phyloP scores from a whole-genome alignment of 1,284 basidiomycete genomes.

The Pyrrhoderma noxium region DNA sequence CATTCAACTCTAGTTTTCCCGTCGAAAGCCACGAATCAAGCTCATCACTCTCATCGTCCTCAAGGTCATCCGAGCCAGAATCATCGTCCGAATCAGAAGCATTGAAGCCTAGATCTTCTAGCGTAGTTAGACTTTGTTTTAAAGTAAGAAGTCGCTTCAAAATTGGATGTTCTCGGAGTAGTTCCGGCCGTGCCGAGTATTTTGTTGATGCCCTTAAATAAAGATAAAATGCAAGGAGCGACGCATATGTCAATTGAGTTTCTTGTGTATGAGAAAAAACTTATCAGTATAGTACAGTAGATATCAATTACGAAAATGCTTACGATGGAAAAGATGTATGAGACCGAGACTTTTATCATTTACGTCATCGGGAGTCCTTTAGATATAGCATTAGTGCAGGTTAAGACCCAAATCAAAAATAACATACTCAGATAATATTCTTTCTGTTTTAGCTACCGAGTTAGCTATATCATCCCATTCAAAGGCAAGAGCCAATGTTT shows the following conservation, averaged over 20 bases:
- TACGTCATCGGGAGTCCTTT: slow-evolving; percentile 41
- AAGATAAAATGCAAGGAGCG: slow-evolving; percentile 89
- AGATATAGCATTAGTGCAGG: not conserved
- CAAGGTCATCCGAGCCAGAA: slow-evolving; percentile 27
- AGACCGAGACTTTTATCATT: slow-evolving; percentile 54
- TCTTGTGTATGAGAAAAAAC: slow-evolving; percentile 46
- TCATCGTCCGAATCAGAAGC: slow-evolving; percentile 40
- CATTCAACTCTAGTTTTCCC: slow-evolving; percentile 35
- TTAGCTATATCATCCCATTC: slow-evolving; percentile 68
- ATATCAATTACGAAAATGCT: slow-evolving; percentile 25
- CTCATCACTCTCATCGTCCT: slow-evolving; percentile 18
- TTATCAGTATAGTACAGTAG: slow-evolving; percentile 6
- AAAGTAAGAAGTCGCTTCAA: slow-evolving; percentile 77
- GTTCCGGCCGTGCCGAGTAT: slow-evolving; percentile 54
- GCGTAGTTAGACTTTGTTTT: slow-evolving; percentile 74
- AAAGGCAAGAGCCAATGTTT: slow-evolving; percentile 65
- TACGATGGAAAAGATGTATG: slow-evolving; percentile 72
- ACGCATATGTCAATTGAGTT: slow-evolving; percentile 83
- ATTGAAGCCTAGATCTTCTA: slow-evolving; percentile 78
- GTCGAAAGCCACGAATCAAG: slow-evolving; percentile 22
- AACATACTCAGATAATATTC: slow-evolving; percentile 51
- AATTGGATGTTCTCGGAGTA: slow-evolving; percentile 71
- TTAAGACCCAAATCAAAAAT: not conserved
- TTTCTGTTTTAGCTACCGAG: slow-evolving; percentile 46
- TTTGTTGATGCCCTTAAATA: slow-evolving; percentile 70